Evolutionary conservation across 176 grass and related monocot genomes (phyloP).

Genomic region (Carex scoparia): DNA sequence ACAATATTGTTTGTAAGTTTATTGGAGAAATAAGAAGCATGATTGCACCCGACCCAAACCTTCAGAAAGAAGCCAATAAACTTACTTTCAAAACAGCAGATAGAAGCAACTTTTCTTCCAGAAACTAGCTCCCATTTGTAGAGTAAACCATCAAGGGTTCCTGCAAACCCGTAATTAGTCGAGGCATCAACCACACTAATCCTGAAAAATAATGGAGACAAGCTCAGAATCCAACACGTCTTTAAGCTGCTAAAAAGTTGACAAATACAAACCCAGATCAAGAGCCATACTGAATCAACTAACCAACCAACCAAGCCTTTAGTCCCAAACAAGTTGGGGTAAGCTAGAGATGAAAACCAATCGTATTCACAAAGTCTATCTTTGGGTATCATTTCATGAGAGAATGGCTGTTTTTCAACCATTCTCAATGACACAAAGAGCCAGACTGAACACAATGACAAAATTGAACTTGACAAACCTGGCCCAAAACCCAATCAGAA

Average conservation of each 20-base stretch:
- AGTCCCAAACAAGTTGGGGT: too few relatives aligned
- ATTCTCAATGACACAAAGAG: background rate
- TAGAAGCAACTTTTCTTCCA: slow-evolving; percentile 44
- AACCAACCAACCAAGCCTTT: too few relatives aligned
- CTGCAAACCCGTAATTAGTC: slow-evolving; percentile 60
- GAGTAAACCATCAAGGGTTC: slow-evolving; percentile 61
- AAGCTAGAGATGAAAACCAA: too few relatives aligned
- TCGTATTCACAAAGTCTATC: too few relatives aligned
- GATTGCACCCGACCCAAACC: background rate
- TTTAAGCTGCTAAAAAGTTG: slow-evolving; percentile 4
- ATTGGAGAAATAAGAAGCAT: background rate
- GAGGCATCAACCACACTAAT: slow-evolving; percentile 53
- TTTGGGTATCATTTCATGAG: too few relatives aligned
- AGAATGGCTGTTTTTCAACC: too few relatives aligned
- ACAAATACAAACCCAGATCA: slow-evolving; percentile 7
- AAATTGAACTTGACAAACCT: background rate
- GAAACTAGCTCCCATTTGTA: slow-evolving; percentile 75
- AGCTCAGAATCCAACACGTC: slow-evolving; percentile 5
- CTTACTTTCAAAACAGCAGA: slow-evolving; percentile 59
- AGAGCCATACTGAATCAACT: background rate
- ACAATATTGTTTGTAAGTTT: background rate
- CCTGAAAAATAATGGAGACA: slow-evolving; percentile 37
- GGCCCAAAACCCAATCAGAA: background rate
- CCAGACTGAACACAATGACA: background rate
- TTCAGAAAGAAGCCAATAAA: background rate